Percentiles rank a stretch among this genome's conserved stretches.
Evolutionary conservation across 163 green algal genomes (phyloP).

Genomic region (Trebouxia gelatinosa): DNA sequence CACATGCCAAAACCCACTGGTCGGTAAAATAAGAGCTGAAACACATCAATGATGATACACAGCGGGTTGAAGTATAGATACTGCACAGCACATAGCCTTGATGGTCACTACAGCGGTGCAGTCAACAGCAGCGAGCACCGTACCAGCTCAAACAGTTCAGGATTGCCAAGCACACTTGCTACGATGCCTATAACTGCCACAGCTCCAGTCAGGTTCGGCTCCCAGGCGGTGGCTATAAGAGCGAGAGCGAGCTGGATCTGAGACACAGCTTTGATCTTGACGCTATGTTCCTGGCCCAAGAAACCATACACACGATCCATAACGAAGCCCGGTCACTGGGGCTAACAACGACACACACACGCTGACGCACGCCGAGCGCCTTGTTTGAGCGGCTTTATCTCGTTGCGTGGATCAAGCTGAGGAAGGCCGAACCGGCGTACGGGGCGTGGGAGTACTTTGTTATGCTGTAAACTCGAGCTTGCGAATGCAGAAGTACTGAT

Average conservation of each 20-base stretch:
- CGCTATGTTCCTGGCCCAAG: background rate
- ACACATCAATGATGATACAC: constrained; percentile 21
- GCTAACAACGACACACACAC: no score
- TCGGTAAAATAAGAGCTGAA: constrained; percentile 16
- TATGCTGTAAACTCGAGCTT: no score
- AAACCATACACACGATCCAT: background rate
- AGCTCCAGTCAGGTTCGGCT: constrained; percentile 14
- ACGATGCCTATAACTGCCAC: constrained; percentile 23
- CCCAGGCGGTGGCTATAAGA: constrained; percentile 23
- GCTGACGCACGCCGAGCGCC: no score
- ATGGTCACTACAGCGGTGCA: background rate
- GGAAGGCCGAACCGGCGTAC: no score
- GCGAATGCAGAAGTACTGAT: no score
- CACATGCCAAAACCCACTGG: constrained; percentile 21
- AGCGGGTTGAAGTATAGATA: constrained; percentile 18
- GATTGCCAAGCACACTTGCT: constrained; percentile 5
- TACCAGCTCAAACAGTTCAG: constrained; percentile 28
- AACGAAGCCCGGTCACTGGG: background rate
- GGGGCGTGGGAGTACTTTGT: no score
- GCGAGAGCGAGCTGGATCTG: constrained; percentile 8
- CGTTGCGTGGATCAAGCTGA: no score
- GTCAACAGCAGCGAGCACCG: background rate
- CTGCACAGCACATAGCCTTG: constrained; percentile 1
- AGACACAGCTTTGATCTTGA: constrained; percentile 7
- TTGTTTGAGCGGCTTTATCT: no score